Conservation (phyloP, 495 filamentous ascomycete genomes). For the Penicillium soppii region DNA sequence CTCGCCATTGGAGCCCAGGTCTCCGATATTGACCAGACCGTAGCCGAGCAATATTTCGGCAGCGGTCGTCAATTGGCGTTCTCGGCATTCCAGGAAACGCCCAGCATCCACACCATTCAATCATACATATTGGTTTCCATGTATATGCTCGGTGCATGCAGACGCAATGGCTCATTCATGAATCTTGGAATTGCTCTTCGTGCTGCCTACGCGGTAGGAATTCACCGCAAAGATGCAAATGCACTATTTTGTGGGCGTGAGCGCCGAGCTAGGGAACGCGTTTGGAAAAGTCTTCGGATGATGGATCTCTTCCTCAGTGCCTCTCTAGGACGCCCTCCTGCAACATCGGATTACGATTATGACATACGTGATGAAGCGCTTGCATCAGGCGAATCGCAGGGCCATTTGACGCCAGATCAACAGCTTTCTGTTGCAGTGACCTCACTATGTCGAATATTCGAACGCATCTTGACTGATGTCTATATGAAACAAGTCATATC, state of each 20-base stretch:
- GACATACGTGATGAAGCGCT: slow-evolving; percentile 42
- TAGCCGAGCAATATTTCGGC: slow-evolving; percentile 53
- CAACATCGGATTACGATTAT: slow-evolving; percentile 58
- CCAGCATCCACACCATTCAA: slow-evolving; percentile 57
- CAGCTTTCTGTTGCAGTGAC: slow-evolving; percentile 37
- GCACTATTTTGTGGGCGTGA: slow-evolving; percentile 52
- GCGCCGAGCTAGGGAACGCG: slow-evolving; percentile 51
- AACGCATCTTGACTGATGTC: slow-evolving; percentile 63
- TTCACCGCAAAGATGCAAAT: slow-evolving; percentile 62
- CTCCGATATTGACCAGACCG: slow-evolving; percentile 41
- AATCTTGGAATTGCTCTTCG: slow-evolving; percentile 53
- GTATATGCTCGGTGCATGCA: slow-evolving; percentile 60
- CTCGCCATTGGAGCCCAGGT: slow-evolving; percentile 61
- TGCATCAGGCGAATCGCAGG: slow-evolving; percentile 17
- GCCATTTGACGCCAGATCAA: slow-evolving; percentile 24
- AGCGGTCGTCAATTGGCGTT: slow-evolving; percentile 56
- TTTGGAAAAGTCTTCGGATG: slow-evolving; percentile 62
- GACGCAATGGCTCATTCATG: slow-evolving; percentile 62
- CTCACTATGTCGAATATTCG: slow-evolving; percentile 60
- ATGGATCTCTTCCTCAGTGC: slow-evolving; percentile 60
- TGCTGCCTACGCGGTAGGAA: slow-evolving; percentile 58
- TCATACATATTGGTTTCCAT: slow-evolving; percentile 58
- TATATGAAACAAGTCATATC: slow-evolving; percentile 71
- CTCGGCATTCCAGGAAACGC: slow-evolving; percentile 53
- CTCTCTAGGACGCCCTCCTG: slow-evolving; percentile 59